A percentile compares a stretch with the other conserved stretches of the same genome.
phyloP scores from a whole-genome alignment of 306 rosid species.

The Mimosa pudica region DNA sequence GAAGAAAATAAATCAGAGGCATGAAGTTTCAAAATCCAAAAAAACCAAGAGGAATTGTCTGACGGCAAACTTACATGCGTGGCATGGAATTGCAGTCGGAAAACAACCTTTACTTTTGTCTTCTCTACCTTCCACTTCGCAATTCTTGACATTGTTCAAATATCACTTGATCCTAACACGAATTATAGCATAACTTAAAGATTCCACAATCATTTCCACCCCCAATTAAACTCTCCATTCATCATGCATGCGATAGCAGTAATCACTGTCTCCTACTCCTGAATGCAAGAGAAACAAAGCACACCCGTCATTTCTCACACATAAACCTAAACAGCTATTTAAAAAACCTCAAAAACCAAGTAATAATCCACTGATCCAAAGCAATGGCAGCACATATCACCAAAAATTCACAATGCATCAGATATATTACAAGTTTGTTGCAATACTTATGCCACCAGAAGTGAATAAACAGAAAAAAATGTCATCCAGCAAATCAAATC shows the following conservation, averaged over 20 bases:
- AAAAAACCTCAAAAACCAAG: constrained; percentile 23
- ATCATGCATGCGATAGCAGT: constrained; percentile 18
- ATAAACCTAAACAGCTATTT: constrained; percentile 13
- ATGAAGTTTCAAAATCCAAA: constrained; percentile 28
- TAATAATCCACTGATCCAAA: constrained; percentile 35
- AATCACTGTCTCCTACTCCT: constrained; percentile 26
- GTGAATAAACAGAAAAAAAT: not conserved
- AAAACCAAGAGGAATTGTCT: constrained; percentile 12
- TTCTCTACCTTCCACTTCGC: constrained; percentile 94
- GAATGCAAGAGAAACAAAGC: constrained; percentile 34
- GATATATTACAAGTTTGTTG: constrained; percentile 11
- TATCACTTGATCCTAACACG: constrained; percentile 39
- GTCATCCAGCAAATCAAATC: constrained; percentile 9
- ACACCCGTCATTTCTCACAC: constrained; percentile 19
- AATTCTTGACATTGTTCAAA: constrained; percentile 80
- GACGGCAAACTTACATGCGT: constrained; percentile 81
- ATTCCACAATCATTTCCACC: constrained; percentile 37
- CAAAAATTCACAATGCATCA: constrained; percentile 11
- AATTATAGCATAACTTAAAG: constrained; percentile 44
- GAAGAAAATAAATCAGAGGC: constrained; percentile 30
- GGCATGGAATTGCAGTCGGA: constrained; percentile 93
- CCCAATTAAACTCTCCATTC: constrained; percentile 22
- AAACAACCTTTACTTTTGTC: constrained; percentile 98
- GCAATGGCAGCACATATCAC: not conserved
- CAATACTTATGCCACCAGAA: constrained; percentile 6